phyloP scores from a whole-genome alignment of 441 rosid species.

The Breynia disticha region DNA sequence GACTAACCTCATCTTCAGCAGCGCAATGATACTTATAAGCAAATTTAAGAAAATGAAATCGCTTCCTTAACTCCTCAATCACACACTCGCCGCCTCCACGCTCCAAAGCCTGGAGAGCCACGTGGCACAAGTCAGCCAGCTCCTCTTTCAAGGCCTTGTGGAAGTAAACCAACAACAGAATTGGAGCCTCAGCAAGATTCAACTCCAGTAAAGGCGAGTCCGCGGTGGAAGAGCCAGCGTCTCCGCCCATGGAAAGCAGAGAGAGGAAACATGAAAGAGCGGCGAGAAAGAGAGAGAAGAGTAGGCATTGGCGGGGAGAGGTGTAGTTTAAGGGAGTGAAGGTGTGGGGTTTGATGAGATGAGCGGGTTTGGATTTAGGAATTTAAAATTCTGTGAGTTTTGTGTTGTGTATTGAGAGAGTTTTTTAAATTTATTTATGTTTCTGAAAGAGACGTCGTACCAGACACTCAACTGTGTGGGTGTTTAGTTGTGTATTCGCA shows the following conservation, averaged over 20 bases:
- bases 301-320: slow-evolving; percentile 16
- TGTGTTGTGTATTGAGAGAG: not conserved
- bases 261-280: slow-evolving; percentile 24
- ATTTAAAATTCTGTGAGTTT: slow-evolving; percentile 3
- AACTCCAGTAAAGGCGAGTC: slow-evolving; percentile 12
- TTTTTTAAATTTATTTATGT: not conserved
- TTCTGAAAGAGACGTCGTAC: slow-evolving; percentile 22
- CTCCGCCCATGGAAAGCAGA: slow-evolving; percentile 30
- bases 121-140: slow-evolving; percentile 40
- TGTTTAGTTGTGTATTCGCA: no score
- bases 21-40: slow-evolving; percentile 55
- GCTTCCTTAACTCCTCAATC: slow-evolving; percentile 28
- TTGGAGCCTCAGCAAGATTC: slow-evolving; percentile 49
- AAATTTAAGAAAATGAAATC: slow-evolving; percentile 62
- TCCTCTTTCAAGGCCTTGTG: slow-evolving; percentile 62
- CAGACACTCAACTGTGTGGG: slow-evolving; percentile 14
- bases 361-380: slow-evolving; percentile 10
- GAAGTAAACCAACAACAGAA: slow-evolving; percentile 47
- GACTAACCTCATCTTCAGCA: slow-evolving; percentile 71
- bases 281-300: slow-evolving; percentile 19
- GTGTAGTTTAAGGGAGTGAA: not conserved
- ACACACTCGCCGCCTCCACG: slow-evolving; percentile 17
- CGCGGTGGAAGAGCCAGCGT: slow-evolving; percentile 15
- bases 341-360: slow-evolving; percentile 16
- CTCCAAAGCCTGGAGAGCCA: slow-evolving; percentile 31